Evolutionary conservation across 768 basidiomycete species (phyloP).

Genomic region (Russula foetens): DNA sequence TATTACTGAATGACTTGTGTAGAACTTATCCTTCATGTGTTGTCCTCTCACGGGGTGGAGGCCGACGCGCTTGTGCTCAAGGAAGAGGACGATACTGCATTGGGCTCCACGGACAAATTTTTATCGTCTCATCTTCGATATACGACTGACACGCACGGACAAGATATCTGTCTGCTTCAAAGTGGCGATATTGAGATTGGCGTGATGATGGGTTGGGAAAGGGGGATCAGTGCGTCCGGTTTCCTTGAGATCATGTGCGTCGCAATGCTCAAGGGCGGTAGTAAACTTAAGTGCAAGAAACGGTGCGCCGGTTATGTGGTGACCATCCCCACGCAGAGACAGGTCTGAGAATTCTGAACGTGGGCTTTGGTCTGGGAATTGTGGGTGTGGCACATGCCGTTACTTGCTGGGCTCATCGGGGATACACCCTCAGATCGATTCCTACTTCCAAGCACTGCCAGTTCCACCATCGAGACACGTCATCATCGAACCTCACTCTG

Average conservation of each 20-base stretch:
- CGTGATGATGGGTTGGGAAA: conserved; percentile 99
- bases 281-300: conserved; percentile 54
- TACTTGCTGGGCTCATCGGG: neutral
- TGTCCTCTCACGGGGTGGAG: conserved; percentile 38
- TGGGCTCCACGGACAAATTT: conserved; percentile 60
- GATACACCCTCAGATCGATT: conserved; percentile 57
- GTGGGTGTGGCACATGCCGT: conserved; percentile 34
- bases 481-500: conserved; percentile 91
- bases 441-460: conserved; percentile 60
- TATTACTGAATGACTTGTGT: neutral
- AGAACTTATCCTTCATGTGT: conserved; percentile 66
- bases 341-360: conserved; percentile 67
- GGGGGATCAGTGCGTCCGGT: conserved; percentile 52
- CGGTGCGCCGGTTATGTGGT: conserved; percentile 56
- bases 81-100: conserved; percentile 45
- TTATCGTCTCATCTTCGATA: conserved; percentile 63
- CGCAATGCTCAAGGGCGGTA: conserved; percentile 22
- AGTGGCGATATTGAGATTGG: conserved; percentile 70
- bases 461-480: conserved; percentile 63
- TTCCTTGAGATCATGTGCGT: neutral
- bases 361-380: conserved; percentile 94
- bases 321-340: conserved; percentile 38
- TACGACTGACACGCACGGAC: conserved; percentile 59
- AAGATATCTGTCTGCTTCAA: conserved; percentile 72
- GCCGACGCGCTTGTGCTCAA: conserved; percentile 36